Evolutionary conservation across 2,329 filamentous ascomycete species (phyloP).

Genomic region (Harringtonia lauricola): DNA sequence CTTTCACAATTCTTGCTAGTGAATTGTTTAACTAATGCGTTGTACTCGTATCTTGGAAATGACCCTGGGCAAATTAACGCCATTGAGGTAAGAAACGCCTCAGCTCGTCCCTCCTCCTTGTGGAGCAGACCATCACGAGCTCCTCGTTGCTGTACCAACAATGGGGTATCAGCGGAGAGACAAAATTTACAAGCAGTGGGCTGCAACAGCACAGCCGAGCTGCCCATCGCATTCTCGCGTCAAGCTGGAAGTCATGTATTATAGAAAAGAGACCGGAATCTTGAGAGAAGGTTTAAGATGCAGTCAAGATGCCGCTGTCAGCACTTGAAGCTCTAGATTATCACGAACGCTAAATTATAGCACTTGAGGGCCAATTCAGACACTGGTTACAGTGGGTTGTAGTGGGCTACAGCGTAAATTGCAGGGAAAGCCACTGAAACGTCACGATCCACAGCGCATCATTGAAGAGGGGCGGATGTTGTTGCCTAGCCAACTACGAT

Average conservation of each 20-base stretch:
- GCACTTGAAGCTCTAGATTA: too few species aligned
- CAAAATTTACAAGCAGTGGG: not conserved
- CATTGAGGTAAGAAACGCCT: too few species aligned
- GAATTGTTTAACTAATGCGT: too few species aligned
- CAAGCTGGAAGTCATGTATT: too few species aligned
- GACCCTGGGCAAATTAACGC: not conserved
- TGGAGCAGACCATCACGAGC: not conserved
- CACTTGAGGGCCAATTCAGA: too few species aligned
- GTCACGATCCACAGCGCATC: not conserved
- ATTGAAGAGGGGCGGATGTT: not conserved
- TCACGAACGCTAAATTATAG: too few species aligned
- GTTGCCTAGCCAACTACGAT: constrained; percentile 6
- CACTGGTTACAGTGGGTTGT: too few species aligned
- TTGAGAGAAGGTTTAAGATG: too few species aligned
- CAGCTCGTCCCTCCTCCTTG: not conserved
- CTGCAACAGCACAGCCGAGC: not conserved
- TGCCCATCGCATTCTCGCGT: too few species aligned
- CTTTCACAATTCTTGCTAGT: not conserved
- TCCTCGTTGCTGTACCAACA: constrained; percentile 6
- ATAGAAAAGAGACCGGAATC: too few species aligned
- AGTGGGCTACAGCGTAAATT: not conserved
- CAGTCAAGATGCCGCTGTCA: too few species aligned
- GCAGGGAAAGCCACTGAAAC: not conserved
- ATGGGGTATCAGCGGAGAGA: not conserved
- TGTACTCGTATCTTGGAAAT: too few species aligned